Conservation (phyloP, 306 rosid species). For the Quercus dentata region DNA sequence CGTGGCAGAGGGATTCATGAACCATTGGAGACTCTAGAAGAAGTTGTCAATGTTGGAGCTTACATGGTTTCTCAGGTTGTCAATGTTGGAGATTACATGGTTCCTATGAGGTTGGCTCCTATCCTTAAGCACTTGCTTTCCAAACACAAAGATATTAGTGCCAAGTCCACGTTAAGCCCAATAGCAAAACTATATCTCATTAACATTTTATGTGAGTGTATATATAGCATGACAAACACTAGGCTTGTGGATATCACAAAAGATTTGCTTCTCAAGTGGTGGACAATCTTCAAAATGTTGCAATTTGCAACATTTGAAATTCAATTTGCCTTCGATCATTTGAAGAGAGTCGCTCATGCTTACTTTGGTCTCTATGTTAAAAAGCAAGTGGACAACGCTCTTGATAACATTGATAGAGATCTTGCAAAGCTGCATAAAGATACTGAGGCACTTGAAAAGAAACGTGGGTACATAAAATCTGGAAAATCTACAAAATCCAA, state of each 20-base stretch:
- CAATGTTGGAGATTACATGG: neutral
- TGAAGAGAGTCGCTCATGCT: neutral
- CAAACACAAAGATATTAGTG: neutral
- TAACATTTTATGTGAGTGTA: neutral
- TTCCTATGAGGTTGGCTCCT: neutral
- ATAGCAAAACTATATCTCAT: neutral
- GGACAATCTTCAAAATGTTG: neutral
- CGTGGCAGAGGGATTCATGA: neutral
- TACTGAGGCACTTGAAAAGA: no score
- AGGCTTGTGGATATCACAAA: neutral
- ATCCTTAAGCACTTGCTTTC: neutral
- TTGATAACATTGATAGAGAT: neutral
- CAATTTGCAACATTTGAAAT: neutral
- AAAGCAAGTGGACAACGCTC: neutral
- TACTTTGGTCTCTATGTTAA: neutral
- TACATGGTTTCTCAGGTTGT: neutral
- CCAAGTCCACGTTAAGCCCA: neutral
- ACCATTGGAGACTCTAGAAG: no score
- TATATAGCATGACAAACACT: neutral
- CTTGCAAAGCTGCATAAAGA: neutral
- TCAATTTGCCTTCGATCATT: neutral
- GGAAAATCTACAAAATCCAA: neutral
- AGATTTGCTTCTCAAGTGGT: neutral
- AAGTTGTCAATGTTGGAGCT: no score
- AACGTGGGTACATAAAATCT: neutral